Conservation (phyloP, 2,329 filamentous ascomycete species). For the Podosphaera fusca region DNA sequence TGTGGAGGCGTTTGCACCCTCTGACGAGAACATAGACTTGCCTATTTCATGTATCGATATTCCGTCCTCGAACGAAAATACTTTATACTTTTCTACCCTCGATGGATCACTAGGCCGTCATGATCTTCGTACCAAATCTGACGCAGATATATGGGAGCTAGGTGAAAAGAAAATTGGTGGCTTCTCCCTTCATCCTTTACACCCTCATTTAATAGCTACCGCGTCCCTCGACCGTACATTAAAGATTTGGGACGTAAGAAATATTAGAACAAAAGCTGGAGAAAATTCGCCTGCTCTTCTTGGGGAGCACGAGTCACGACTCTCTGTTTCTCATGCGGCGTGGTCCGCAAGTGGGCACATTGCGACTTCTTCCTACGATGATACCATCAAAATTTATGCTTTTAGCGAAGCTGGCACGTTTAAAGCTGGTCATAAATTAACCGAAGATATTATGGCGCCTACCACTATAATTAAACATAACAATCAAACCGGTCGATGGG, state of each 20-base stretch:
- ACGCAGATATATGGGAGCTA: slow-evolving; percentile 47
- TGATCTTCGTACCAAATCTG: slow-evolving; percentile 41
- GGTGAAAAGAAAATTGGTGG: slow-evolving; percentile 91
- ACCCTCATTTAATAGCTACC: slow-evolving; percentile 67
- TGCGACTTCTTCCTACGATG: slow-evolving; percentile 83
- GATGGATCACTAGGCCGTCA: slow-evolving; percentile 60
- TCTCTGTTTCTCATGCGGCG: slow-evolving; percentile 80
- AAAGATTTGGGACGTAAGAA: slow-evolving; percentile 80
- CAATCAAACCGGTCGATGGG: slow-evolving; percentile 88
- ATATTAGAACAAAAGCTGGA: slow-evolving; percentile 41
- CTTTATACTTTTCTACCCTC: slow-evolving; percentile 71
- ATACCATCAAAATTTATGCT: slow-evolving; percentile 82
- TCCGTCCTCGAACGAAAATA: slow-evolving; percentile 41
- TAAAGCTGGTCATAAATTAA: slow-evolving; percentile 33
- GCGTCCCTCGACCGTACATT: slow-evolving; percentile 75
- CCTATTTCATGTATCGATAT: slow-evolving; percentile 74
- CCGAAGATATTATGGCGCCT: slow-evolving; percentile 42
- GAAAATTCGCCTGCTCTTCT: slow-evolving; percentile 41
- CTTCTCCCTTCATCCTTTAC: slow-evolving; percentile 59
- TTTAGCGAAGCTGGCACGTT: slow-evolving; percentile 39
- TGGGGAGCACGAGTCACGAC: slow-evolving; percentile 56
- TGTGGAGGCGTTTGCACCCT: slow-evolving; percentile 58
- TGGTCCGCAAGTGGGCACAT: slow-evolving; percentile 72
- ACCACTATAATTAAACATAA: slow-evolving; percentile 55
- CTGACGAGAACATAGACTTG: slow-evolving; percentile 43